A percentile compares a stretch with the other conserved stretches of the same genome.
Conservation (phyloP, 192 early-diverging fungal species). For the Coemansia javaensis region DNA sequence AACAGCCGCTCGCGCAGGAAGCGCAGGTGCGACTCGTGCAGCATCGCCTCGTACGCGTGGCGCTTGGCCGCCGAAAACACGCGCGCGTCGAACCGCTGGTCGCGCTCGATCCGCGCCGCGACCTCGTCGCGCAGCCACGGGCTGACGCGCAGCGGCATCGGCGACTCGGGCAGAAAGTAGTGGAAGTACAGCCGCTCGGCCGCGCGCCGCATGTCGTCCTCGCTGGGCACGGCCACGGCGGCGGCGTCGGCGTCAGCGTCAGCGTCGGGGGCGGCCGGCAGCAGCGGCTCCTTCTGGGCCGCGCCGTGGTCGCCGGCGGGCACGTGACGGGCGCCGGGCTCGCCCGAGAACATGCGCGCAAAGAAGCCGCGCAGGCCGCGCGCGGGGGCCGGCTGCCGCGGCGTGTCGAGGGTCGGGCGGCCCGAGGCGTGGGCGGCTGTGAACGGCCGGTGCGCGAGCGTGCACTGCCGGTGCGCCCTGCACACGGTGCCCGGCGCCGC, state of each 20-base stretch:
- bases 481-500: conserved; percentile 22
- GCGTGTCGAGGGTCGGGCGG: conserved; percentile 25
- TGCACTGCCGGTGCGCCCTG: conserved; percentile 26
- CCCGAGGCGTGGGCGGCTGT: conserved; percentile 14
- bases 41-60: conserved; percentile 47
- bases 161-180: conserved; percentile 31
- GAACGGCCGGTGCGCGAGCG: conserved; percentile 27
- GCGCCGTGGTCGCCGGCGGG: neutral
- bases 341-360: conserved; percentile 38
- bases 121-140: conserved; percentile 40
- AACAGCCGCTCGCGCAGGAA: conserved; percentile 43
- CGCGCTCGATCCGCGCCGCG: conserved; percentile 26
- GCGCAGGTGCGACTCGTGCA: conserved; percentile 44
- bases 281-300: conserved; percentile 13
- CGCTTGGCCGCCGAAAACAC: conserved; percentile 47
- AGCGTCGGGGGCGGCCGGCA: conserved; percentile 9
- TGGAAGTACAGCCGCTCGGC: conserved; percentile 43
- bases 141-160: conserved; percentile 29
- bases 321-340: neutral
- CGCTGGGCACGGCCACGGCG: conserved; percentile 7
- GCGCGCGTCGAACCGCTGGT: conserved; percentile 30
- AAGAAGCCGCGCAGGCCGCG: conserved; percentile 36
- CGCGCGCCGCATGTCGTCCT: conserved; percentile 34
- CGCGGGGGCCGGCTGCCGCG: conserved; percentile 1
- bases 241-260: conserved; percentile 8